phyloP scores from a whole-genome alignment of 352 stramenopile species.

The Vaucheria bursata region DNA sequence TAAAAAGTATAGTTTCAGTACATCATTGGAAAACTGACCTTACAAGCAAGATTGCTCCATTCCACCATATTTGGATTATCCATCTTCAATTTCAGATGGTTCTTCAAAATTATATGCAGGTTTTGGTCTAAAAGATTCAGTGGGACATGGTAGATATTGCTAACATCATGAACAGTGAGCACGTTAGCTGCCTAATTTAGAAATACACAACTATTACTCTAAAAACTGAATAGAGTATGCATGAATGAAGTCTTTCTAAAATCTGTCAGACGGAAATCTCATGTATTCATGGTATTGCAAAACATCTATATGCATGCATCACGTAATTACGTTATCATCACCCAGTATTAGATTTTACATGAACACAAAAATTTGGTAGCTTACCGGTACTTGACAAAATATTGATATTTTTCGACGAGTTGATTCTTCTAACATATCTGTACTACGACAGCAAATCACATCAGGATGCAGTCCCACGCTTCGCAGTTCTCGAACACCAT shows the following conservation, averaged over 20 bases:
- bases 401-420: conserved; percentile 93
- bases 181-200: conserved; percentile 51
- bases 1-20: too few species aligned
- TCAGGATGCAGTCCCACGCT: conserved; percentile 87
- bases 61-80: conserved; percentile 55
- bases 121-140: conserved; percentile 90
- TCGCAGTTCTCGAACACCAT: conserved; percentile 95
- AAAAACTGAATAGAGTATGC: not conserved
- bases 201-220: not conserved
- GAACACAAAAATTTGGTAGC: not conserved
- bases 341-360: not conserved
- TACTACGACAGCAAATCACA: conserved; percentile 88
- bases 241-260: not conserved
- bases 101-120: conserved; percentile 82
- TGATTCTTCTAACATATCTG: conserved; percentile 75
- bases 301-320: not conserved
- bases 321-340: conserved; percentile 1
- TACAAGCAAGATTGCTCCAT: conserved; percentile 77
- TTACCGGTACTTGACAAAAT: conserved; percentile 85
- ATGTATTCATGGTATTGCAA: not conserved
- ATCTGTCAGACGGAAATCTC: conserved; percentile 18
- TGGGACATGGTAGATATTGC: conserved; percentile 99
- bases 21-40: too few species aligned
- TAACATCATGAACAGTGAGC: conserved; percentile 96
- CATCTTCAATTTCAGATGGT: conserved; percentile 76